Evolutionary conservation across 257 asterid genomes (phyloP), one percentile per base, ranked within the genome.

Genomic region (Leonotis leonurus): DNA sequence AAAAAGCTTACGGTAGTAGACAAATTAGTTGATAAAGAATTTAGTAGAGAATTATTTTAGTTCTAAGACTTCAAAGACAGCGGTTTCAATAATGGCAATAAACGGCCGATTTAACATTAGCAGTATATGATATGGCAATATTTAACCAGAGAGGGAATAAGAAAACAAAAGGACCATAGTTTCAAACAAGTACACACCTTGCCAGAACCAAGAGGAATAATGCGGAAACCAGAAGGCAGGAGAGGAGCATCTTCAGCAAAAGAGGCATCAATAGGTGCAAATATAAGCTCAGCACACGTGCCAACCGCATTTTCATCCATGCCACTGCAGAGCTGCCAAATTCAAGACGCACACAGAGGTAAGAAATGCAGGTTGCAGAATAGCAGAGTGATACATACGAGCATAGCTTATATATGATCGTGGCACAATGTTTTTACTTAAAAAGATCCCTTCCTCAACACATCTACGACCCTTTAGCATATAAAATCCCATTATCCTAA

Each of bases 221-320:
- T 87, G 65, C 95, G 92, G 53, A 90, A 90, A 43, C 97, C 97
- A 33, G 97, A 90, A 21, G 97, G 97, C 52, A 90, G 75, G 56
- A 90, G 93, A 77, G 97, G 97, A 25, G 88, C 95, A 69, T 87
- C 97, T 78, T 90, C 97, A 21, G 94, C 91, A 75, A 90, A 90
- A 3, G 95, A 83, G 50, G 95, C 92, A 76, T 90, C 97, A 18
- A 90, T 87, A 17, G 97, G 97, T 25, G 97, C 95, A 66, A 90
- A 90, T 70, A 90, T 80, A 57, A 90, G 95, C 70, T 90, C 97
- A 1, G 95, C 91, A n/a, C 88, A 83, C 8, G 94, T 79, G 59
- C 97, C 97, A 9, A 90, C 73, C 7, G 97, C 92, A 55, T 78
- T 90, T 81, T 90, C 95, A 72, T 90, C 97, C 89, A 90, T 75